Conservation (phyloP, 345 rosid species). For the Raphanus raphanistrum region DNA sequence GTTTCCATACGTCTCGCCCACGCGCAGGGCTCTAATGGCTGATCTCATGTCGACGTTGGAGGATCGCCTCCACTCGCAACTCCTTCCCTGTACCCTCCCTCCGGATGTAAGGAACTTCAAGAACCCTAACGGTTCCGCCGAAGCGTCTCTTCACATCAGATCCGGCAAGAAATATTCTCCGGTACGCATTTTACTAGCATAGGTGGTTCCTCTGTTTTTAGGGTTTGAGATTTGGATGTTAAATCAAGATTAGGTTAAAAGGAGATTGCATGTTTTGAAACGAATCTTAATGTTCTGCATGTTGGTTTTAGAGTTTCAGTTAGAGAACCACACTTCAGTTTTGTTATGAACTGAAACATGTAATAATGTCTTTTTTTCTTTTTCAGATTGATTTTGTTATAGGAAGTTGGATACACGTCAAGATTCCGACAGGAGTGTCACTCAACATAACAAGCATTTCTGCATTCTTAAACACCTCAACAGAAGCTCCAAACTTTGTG, state of each 20-base stretch:
- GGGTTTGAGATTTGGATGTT: background rate
- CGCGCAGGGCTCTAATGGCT: constrained; percentile 57
- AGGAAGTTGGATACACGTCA: constrained; percentile 81
- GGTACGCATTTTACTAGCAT: constrained; percentile 27
- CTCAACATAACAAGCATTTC: constrained; percentile 80
- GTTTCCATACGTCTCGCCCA: constrained; percentile 58
- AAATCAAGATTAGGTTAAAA: background rate
- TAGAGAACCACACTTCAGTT: background rate
- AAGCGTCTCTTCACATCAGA: constrained; percentile 63
- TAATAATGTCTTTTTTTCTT: background rate
- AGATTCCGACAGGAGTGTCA: constrained; percentile 70
- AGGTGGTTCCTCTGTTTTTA: background rate
- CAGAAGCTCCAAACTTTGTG: constrained; percentile 77
- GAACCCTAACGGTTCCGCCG: constrained; percentile 56
- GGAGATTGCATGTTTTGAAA: background rate
- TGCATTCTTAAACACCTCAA: constrained; percentile 61
- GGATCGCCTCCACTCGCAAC: constrained; percentile 53
- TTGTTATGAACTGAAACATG: background rate
- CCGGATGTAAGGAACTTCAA: constrained; percentile 57
- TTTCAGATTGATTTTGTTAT: constrained; percentile 76
- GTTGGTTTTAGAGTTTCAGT: background rate
- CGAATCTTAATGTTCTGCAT: background rate
- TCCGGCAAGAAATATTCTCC: constrained; percentile 58
- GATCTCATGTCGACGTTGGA: constrained; percentile 69
- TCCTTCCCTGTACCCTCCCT: constrained; percentile 67